Conservation (phyloP, 2,329 filamentous ascomycete species). For the Curvularia eragrostidis region DNA sequence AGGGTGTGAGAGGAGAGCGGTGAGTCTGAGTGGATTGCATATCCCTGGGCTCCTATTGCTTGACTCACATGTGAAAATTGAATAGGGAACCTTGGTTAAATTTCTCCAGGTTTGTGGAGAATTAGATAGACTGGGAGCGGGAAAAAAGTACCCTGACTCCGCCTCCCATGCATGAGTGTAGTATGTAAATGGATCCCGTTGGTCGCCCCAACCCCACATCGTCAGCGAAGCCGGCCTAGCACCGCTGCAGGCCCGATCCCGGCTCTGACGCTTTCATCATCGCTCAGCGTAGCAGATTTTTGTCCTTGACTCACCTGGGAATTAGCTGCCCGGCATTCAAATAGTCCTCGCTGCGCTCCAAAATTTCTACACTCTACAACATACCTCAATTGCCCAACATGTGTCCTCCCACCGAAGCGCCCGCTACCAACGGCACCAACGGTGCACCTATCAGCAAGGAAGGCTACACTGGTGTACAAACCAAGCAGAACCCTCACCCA, state of each 20-base stretch:
- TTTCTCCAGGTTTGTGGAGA: conserved; percentile 22
- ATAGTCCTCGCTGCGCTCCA: conserved; percentile 30
- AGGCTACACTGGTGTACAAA: conserved; percentile 64
- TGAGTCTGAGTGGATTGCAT: conserved; percentile 4
- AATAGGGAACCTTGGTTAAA: conserved; percentile 6
- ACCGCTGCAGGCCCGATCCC: conserved; percentile 33
- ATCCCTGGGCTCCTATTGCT: background rate
- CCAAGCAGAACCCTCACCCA: conserved; percentile 60
- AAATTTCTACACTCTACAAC: conserved; percentile 18
- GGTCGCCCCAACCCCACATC: conserved; percentile 21
- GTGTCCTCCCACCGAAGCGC: conserved; percentile 54
- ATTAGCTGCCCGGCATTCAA: conserved; percentile 34
- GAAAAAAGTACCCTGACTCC: conserved; percentile 16
- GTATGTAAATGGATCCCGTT: conserved; percentile 7
- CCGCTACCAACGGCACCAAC: conserved; percentile 50
- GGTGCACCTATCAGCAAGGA: conserved; percentile 52
- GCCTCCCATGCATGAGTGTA: conserved; percentile 15
- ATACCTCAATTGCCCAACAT: conserved; percentile 41
- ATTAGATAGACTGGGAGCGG: conserved; percentile 12
- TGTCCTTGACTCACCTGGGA: conserved; percentile 44
- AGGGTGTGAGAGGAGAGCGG: background rate
- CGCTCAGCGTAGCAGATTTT: conserved; percentile 38
- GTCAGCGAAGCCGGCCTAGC: conserved; percentile 13
- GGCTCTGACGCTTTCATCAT: conserved; percentile 42
- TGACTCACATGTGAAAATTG: conserved; percentile 1